Base-by-base conservation (phyloP, 2,329 filamentous ascomycete genomes). In the Sclerotinia minor region DNA sequence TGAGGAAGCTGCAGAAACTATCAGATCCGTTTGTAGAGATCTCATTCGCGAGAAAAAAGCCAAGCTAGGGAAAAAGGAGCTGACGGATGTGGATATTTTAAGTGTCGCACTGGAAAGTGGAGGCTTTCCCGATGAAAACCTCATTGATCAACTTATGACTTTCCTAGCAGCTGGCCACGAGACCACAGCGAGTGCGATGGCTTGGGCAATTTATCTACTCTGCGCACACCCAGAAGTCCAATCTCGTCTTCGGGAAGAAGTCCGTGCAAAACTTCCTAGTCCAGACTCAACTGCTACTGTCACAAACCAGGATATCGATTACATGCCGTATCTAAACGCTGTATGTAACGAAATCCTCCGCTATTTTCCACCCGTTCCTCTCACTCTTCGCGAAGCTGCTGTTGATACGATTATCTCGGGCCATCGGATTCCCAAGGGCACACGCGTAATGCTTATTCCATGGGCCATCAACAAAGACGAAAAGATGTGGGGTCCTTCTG, bases 131-230 rank as follows among this genome's bases (percentile, higher is more conserved):
- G 91, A 95, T 70, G 90, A 92, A 60, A 87, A 92, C 69, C 85
- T 96, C n/a, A 86, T 92, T 47, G 90, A 95, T 77, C 92, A 96
- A 79, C 85, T 95, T 76, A 95, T 96, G 91, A 96, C 92, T 0
- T 95, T 96, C 80, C 85, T 96, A 6, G 90, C 89, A 0, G 92
- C 92, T 0, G 89, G 89, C 29, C 92, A 94, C 77, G 91, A 94
- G 79, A 94, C 92, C 0, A 94, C 91, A 0, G 87, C 92, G 0
- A 85, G 88, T 0, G 84, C 91, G 24, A 82, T 95, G 76, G 90
- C 88, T n/a, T 94, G 91, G 90, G 85, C 89, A 3, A 79, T 88
- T 9, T 91, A 92, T 75, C 80, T 89, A 54, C 84, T 95, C n/a
- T 86, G 86, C 72, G 82, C 83, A 26, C 79, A 92, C 73, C 88